These are phyloP conservation scores for Cucurbita maxima DNA, from an alignment of 306 rosid genomes.

Conservation along the genomic window DNA sequence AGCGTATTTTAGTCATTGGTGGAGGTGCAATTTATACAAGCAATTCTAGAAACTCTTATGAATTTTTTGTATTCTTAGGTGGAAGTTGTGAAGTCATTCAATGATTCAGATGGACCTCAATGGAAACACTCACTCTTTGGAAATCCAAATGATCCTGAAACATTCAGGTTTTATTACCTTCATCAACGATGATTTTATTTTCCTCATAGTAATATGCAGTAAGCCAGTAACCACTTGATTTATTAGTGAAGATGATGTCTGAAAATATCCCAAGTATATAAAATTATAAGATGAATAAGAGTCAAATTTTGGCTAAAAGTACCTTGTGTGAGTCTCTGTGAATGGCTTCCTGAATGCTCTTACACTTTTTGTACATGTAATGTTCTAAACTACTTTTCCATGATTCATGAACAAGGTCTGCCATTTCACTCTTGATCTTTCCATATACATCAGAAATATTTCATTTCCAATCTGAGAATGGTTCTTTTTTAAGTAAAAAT, in stretches of 20 bases:
- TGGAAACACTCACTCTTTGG: slow-evolving; percentile 93
- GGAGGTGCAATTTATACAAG: slow-evolving; percentile 19
- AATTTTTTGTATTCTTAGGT: slow-evolving; percentile 34
- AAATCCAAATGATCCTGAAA: slow-evolving; percentile 86
- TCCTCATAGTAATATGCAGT: background rate
- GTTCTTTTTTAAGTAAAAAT: background rate
- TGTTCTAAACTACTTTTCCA: background rate
- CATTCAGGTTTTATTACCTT: slow-evolving; percentile 52
- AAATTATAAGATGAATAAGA: background rate
- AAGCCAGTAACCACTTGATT: background rate
- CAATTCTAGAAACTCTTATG: slow-evolving; percentile 12
- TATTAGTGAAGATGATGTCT: background rate
- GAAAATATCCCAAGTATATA: background rate
- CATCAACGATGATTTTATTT: background rate
- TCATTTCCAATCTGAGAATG: background rate
- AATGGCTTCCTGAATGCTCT: background rate
- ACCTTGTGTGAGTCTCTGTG: background rate
- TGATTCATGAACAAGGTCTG: background rate
- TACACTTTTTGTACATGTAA: background rate
- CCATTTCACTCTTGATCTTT: background rate
- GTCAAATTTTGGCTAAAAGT: background rate
- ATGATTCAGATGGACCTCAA: slow-evolving; percentile 83
- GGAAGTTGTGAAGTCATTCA: slow-evolving; percentile 79
- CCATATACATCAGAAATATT: background rate
- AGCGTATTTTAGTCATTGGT: background rate